Evolutionary conservation across 306 rosid species (phyloP).

Genomic region (Macrotyloma uniflorum): DNA sequence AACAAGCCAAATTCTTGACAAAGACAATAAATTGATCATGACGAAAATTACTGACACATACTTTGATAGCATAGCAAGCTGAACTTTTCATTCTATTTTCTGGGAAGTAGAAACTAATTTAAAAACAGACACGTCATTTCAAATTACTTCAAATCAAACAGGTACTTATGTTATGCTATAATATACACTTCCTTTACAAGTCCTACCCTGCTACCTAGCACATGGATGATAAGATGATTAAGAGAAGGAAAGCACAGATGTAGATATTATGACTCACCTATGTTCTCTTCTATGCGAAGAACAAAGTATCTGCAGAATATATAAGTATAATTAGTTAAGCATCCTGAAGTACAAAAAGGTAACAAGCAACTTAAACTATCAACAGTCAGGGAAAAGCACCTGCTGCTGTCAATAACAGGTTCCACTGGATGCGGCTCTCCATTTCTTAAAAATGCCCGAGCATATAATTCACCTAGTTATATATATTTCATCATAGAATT

Average conservation of each 20-base stretch:
- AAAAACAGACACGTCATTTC: not conserved
- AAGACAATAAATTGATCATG: not conserved
- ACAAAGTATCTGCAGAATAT: conserved; percentile 82
- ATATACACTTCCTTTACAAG: not conserved
- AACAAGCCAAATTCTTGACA: conserved; percentile 16
- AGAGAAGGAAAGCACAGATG: conserved; percentile 17
- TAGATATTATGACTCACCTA: conserved; percentile 62
- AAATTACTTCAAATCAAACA: conserved; percentile 1
- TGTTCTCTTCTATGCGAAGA: conserved; percentile 95
- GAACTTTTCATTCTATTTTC: conserved; percentile 1
- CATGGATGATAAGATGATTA: conserved; percentile 18
- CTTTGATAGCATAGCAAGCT: conserved; percentile 22
- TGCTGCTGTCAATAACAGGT: conserved; percentile 99
- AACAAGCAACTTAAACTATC: conserved; percentile 28
- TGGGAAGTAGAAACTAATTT: conserved; percentile 23
- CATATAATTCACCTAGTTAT: conserved; percentile 88
- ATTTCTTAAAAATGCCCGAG: conserved; percentile 91
- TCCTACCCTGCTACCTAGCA: not conserved
- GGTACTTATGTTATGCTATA: not conserved
- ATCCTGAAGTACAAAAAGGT: conserved; percentile 20
- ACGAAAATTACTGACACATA: conserved; percentile 5
- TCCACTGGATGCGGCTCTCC: conserved; percentile 98
- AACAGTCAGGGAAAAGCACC: conserved; percentile 55
- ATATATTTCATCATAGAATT: conserved; percentile 27
- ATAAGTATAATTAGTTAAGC: conserved; percentile 28